These are phyloP conservation scores for Clavaria fumosa DNA, from an alignment of 768 basidiomycete genomes.

Conservation along the genomic window DNA sequence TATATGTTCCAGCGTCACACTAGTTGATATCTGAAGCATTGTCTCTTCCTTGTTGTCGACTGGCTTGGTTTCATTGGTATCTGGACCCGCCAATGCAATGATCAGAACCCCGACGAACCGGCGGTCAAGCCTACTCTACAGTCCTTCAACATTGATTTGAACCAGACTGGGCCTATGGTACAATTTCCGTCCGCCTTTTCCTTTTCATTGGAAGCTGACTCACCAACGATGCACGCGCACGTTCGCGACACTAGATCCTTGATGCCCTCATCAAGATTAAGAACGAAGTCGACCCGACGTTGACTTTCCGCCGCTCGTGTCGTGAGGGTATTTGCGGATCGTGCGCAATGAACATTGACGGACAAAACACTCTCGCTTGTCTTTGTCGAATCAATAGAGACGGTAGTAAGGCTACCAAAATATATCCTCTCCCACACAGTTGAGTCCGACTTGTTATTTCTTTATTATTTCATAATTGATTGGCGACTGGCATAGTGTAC, in stretches of 20 bases:
- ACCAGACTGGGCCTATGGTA: constrained; percentile 93
- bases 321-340: constrained; percentile 95
- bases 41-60: background rate
- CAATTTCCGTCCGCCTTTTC: constrained; percentile 12
- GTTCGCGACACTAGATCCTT: constrained; percentile 40
- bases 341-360: constrained; percentile 98
- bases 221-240: constrained; percentile 3
- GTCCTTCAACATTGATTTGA: constrained; percentile 82
- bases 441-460: background rate
- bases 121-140: constrained; percentile 82
- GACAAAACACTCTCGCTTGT: constrained; percentile 95
- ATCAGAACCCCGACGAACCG: constrained; percentile 85
- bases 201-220: no score
- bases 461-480: background rate
- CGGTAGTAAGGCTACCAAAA: constrained; percentile 57
- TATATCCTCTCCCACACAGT: constrained; percentile 98
- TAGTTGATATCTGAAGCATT: background rate
- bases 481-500: constrained; percentile 59
- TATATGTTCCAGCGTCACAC: constrained; percentile 8
- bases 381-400: constrained; percentile 87
- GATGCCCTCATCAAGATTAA: constrained; percentile 98
- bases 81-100: no score
- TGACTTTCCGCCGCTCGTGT: constrained; percentile 91
- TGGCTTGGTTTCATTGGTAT: background rate
- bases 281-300: constrained; percentile 92